Evolutionary conservation across 75 land plant genomes (phyloP), one percentile per base, ranked within the genome.

Genomic region (Selaginella tamariscina): DNA sequence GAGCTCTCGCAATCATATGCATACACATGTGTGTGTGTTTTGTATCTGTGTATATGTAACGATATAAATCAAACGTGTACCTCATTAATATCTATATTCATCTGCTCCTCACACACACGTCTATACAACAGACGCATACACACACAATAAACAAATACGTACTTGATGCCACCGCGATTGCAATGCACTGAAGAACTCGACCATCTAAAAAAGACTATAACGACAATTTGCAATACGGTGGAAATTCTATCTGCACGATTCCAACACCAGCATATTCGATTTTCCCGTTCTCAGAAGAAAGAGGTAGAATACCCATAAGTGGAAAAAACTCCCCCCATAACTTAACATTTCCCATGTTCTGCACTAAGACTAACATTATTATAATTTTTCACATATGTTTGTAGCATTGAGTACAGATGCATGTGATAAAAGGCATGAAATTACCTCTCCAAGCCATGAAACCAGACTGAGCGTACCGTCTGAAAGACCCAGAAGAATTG

Each of bases 401-500:
- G 30, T 27, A 27, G 13, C 28, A 24, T 5, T 65, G 11, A 68
- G 23, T 54, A 1, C 1, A 49, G 22, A 26, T 1, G 24, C 29
- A 11, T 55, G 26, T 0, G 26, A 13, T 31, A 33, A 31, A 0
- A 55, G 1, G 23, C 27, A 30, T 28, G 32, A 66, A 66, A 2
- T 55, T 82, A 94, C 99, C 99, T 94, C 88, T 22, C 91, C 96
- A 68, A 83, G 82, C 99, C 99, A 94, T 20, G 89, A 84, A 44
- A 90, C 68, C 57, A 74, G 74, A 33, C 76, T 82, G 59, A 94
- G 56, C 24, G 79, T 78, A 55, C 96, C 88, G 79, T 79, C 72
- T 31, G 86, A 82, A 29, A 90, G 84, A 23, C 99, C 99, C 72
- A 85, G 24, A 5, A 94, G 72, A 68, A 91, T 82, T 70, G 73